These are phyloP conservation scores for Rhododendron williamsianum DNA, from an alignment of 148 eudicot species.

Conservation along the genomic window DNA sequence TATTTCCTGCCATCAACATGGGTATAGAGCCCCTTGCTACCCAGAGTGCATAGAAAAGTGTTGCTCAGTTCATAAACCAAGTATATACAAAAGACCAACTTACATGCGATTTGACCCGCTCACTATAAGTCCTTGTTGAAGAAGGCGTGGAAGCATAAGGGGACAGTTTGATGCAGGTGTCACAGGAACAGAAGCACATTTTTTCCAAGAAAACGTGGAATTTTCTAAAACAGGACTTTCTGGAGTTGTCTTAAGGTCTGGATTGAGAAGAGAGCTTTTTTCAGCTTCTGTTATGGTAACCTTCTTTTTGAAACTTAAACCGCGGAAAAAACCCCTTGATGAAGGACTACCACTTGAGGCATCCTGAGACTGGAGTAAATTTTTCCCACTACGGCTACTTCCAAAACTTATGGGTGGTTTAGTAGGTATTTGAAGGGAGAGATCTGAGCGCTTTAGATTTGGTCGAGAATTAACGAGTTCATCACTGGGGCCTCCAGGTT, in stretches of 20 bases:
- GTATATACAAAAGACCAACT: conserved; percentile 17
- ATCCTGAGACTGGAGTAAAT: background rate
- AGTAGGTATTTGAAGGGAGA: conserved; percentile 76
- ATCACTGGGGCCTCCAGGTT: conserved; percentile 19
- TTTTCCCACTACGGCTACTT: conserved; percentile 27
- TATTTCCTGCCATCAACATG: background rate
- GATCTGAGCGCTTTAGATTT: conserved; percentile 36
- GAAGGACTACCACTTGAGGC: conserved; percentile 34
- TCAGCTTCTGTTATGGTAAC: conserved; percentile 37
- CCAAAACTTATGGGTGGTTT: conserved; percentile 35
- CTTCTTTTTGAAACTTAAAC: conserved; percentile 73
- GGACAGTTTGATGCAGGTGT: conserved; percentile 51
- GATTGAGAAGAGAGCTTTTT: conserved; percentile 54
- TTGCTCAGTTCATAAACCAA: background rate
- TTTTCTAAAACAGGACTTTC: conserved; percentile 44
- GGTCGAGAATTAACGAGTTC: conserved; percentile 31
- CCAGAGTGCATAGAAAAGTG: background rate
- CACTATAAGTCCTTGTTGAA: conserved; percentile 61
- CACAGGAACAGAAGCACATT: conserved; percentile 79
- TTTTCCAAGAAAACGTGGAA: conserved; percentile 39
- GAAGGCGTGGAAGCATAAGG: conserved; percentile 61
- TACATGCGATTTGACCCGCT: conserved; percentile 45
- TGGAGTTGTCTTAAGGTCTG: conserved; percentile 37
- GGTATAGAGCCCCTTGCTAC: background rate
- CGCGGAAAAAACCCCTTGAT: conserved; percentile 57